Evolutionary conservation across 768 basidiomycete species (phyloP).

Genomic region (Pisolithus sp.): DNA sequence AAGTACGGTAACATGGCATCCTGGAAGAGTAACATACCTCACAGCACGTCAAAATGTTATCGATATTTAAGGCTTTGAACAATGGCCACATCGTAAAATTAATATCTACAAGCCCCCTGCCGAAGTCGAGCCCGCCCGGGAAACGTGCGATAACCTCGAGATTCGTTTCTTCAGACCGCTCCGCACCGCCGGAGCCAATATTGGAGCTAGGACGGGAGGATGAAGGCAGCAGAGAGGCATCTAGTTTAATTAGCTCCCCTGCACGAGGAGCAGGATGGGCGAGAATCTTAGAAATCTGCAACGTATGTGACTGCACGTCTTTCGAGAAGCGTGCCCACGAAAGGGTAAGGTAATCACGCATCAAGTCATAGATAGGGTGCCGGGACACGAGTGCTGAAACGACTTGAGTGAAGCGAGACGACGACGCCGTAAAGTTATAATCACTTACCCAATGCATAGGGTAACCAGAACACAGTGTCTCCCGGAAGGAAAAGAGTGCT

Average conservation of each 20-base stretch:
- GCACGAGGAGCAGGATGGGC: conserved; percentile 84
- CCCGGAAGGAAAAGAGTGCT: conserved; percentile 85
- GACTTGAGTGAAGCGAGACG: background rate
- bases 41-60: conserved; percentile 88
- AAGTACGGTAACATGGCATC: background rate
- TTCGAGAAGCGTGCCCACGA: conserved; percentile 93
- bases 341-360: conserved; percentile 93
- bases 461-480: conserved; percentile 92
- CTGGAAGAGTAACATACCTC: conserved; percentile 45
- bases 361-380: conserved; percentile 90
- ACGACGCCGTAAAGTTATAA: background rate
- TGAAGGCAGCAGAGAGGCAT: conserved; percentile 54
- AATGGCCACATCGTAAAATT: conserved; percentile 98
- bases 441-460: conserved; percentile 81
- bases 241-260: conserved; percentile 79
- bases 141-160: conserved; percentile 86
- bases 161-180: conserved; percentile 33
- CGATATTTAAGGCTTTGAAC: conserved; percentile 87
- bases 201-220: conserved; percentile 36
- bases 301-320: conserved; percentile 87
- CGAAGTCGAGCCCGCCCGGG: conserved; percentile 91
- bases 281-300: conserved; percentile 84
- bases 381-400: conserved; percentile 77
- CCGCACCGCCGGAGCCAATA: conserved; percentile 25
- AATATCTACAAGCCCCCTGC: conserved; percentile 83